Base-by-base conservation (phyloP, 2,329 filamentous ascomycete species). In the Pestalotiopsis sp. region DNA sequence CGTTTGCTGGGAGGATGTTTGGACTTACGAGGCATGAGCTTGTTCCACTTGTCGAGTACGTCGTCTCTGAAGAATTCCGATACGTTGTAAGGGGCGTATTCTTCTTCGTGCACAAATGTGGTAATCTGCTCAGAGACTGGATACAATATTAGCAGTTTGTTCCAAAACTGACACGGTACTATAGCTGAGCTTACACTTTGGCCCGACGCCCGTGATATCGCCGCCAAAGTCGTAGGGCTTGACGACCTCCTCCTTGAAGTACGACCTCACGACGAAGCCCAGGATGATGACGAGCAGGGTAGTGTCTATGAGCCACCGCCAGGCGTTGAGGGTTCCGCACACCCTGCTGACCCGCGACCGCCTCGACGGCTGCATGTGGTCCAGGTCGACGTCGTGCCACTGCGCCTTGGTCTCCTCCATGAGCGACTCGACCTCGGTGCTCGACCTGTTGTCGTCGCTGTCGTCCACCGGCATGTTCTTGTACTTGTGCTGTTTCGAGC, bases 391-490 rank as follows among this genome's bases (percentile, higher is more conserved):
- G 52, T 76, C 72, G 39, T 77, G 73, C 75, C 77, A 77, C 56
- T 76, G 74, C 27, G 27, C 27, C 73, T 81, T 80, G 68, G 78
- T 78, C 31, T 80, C 79, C 65, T 78, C 79, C 74, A 83, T 80
- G 64, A 83, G 72, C 4, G 80, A 82, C 68, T 81, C 81, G 68
- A 83, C 80, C 70, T 83, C 81, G 66, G 81, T 83, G 74, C 77
- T 80, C 31, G 78, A 81, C 49, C 78, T 75, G 68, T 31, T 31
- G 27, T 78, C 77, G 25, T 80, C 77, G 64, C 77, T 75, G 61
- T 81, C 79, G n/a, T 78, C 77, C 27, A 74, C 66, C 39, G 75
- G 71, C 61, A 81, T 67, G 68, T 76, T 75, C 59, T 76, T 72
- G 73, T 81, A 80, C 67, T 77, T 75, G 65, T 70, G 66, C 31